These are phyloP conservation scores for Quercus bicolor DNA, from an alignment of 306 rosid genomes.

Conservation along the genomic window DNA sequence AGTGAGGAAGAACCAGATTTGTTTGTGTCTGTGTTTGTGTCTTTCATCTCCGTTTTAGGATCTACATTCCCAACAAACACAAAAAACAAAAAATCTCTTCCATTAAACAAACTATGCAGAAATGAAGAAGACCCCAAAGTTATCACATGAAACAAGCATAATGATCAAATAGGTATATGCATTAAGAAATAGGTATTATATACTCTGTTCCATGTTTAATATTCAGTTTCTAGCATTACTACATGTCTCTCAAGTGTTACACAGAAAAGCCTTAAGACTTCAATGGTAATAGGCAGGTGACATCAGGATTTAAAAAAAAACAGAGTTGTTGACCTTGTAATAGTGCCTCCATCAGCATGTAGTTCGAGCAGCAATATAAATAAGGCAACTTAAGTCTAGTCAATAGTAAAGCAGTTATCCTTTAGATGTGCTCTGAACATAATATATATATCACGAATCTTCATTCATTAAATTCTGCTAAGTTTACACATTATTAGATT, in stretches of 20 bases:
- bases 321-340: background rate
- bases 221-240: background rate
- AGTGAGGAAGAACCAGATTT: no score
- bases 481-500: background rate
- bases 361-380: background rate
- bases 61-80: no score
- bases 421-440: background rate
- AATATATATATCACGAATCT: background rate
- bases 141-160: no score
- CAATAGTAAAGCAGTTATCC: background rate
- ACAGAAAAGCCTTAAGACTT: background rate
- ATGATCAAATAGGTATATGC: no score
- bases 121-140: no score
- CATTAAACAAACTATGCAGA: no score
- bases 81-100: no score
- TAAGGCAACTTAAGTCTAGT: background rate
- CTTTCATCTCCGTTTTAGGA: no score
- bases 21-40: no score
- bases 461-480: background rate
- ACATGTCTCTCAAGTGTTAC: background rate
- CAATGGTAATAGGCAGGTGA: background rate
- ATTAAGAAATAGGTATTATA: no score
- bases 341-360: conserved; percentile 1
- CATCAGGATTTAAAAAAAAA: background rate
- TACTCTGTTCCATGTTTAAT: background rate